A percentile compares a stretch with the other conserved stretches of the same genome.
Evolutionary conservation across 768 basidiomycete genomes (phyloP).

Genomic region (Mycena latifolia): DNA sequence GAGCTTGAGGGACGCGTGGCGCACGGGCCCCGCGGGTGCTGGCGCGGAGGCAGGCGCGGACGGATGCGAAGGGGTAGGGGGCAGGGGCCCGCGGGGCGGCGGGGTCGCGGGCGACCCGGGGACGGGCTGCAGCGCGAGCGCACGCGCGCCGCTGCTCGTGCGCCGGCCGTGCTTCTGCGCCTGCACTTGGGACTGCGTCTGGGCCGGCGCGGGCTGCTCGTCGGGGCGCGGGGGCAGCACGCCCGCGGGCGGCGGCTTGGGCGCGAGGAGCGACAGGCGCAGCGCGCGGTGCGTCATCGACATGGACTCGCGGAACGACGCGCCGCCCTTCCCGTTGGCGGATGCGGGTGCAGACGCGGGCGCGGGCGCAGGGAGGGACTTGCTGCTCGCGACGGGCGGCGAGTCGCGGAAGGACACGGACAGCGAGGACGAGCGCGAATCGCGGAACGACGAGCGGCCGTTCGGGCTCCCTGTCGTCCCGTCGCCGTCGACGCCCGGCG

Average conservation of each 20-base stretch:
- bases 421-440: conserved; percentile 19
- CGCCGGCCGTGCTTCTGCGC: conserved; percentile 45
- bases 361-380: neutral
- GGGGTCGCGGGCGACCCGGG: conserved; percentile 62
- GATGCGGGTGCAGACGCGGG: conserved; percentile 35
- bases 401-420: conserved; percentile 30
- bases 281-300: conserved; percentile 61
- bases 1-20: conserved; percentile 65
- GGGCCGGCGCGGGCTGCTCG: conserved; percentile 51
- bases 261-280: conserved; percentile 70
- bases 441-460: conserved; percentile 22
- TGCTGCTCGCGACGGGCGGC: conserved; percentile 31
- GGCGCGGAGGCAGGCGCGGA: conserved; percentile 16
- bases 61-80: conserved; percentile 41
- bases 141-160: conserved; percentile 29
- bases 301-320: conserved; percentile 68
- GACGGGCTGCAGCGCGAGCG: conserved; percentile 52
- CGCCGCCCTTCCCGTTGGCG: conserved; percentile 21
- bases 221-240: conserved; percentile 78
- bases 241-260: conserved; percentile 72
- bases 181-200: neutral
- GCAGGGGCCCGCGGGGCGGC: conserved; percentile 59
- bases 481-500: conserved; percentile 51
- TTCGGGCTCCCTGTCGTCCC: conserved; percentile 19
- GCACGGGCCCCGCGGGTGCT: conserved; percentile 39